Evolutionary conservation across 768 basidiomycete species (phyloP), one percentile per base, ranked within the genome.

Genomic region (Russula sp.): DNA sequence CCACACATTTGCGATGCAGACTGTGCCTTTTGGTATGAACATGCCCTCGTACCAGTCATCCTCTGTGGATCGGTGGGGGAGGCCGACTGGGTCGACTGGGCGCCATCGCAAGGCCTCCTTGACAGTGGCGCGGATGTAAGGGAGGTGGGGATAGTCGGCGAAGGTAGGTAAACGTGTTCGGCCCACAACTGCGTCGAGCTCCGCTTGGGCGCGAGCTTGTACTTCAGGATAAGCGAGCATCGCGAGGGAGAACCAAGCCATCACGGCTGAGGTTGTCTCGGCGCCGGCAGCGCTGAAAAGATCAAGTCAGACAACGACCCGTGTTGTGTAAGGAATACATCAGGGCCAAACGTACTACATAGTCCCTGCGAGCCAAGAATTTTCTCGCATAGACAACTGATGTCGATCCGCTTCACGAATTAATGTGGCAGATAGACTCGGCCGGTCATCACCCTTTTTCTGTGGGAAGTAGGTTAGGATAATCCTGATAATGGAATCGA

Each of bases 41-140:
- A 64, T 64, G 38, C 66, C 68, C 44, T 69, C 59, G 32, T 69
- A 69, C 56, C 67, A 62, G 46, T 69, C 68, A 22, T 69, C 68
- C 44, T 69, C 62, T 11, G 62, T 68, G 20, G 66, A 67, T 8
- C 65, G 67, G 51, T 68, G 67, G 13, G 66, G 66, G 16, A 67
- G 54, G 42, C 66, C 66, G 9, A 67, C 48, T 1, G 66, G 66
- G 38, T 67, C 66, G 40, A 67, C 63, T 28, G 66, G 66, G 16
- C 66, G 66, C 66, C 66, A 67, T 38, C 66, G 66, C 24, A 67
- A 36, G 20, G 66, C 59, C 30, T 66, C 64, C 57, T 67, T 67
- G 24, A 66, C 67, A 60, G 66, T 66, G 14, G 64, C 67, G 7
- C 67, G 67, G 18, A 67, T 67, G 51, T 67, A 67, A 24, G 64